These are phyloP conservation scores for Phragmites australis DNA, from an alignment of 176 grass and related monocot genomes.

Conservation along the genomic window DNA sequence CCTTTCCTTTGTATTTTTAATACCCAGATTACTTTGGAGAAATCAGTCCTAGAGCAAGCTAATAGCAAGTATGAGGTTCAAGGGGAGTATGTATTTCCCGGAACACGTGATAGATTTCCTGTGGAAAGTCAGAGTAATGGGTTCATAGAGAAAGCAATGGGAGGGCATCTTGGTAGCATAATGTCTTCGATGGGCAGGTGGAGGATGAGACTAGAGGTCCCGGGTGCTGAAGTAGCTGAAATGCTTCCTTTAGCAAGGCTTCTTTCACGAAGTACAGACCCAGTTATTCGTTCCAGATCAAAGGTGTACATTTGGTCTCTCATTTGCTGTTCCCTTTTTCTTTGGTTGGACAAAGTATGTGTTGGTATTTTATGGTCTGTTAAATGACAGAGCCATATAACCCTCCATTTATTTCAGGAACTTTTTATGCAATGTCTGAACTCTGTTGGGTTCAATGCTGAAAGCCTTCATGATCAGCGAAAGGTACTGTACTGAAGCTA, in stretches of 20 bases:
- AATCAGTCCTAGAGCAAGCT: slow-evolving; percentile 89
- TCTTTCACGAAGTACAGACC: slow-evolving; percentile 97
- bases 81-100: slow-evolving; percentile 95
- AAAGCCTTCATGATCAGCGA: slow-evolving; percentile 86
- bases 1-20: slow-evolving; percentile 41
- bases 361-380: slow-evolving; percentile 30
- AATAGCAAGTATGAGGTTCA: slow-evolving; percentile 95
- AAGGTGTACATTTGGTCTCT: slow-evolving; percentile 58
- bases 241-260: slow-evolving; percentile 97
- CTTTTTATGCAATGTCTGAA: slow-evolving; percentile 92
- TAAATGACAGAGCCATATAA: slow-evolving; percentile 27
- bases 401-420: slow-evolving; percentile 64
- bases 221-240: slow-evolving; percentile 94
- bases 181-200: slow-evolving; percentile 99
- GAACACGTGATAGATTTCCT: slow-evolving; percentile 83
- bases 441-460: slow-evolving; percentile 86
- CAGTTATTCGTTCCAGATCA: slow-evolving; percentile 85
- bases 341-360: slow-evolving; percentile 27
- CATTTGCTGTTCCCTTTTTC: slow-evolving; percentile 14
- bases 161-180: slow-evolving; percentile 86
- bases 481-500: slow-evolving; percentile 60
- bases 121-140: slow-evolving; percentile 63
- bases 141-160: slow-evolving; percentile 85
- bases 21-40: slow-evolving; percentile 90
- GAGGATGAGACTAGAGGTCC: slow-evolving; percentile 95